Conservation (phyloP, 139 green algal species). For the Micractinium conductrix region DNA sequence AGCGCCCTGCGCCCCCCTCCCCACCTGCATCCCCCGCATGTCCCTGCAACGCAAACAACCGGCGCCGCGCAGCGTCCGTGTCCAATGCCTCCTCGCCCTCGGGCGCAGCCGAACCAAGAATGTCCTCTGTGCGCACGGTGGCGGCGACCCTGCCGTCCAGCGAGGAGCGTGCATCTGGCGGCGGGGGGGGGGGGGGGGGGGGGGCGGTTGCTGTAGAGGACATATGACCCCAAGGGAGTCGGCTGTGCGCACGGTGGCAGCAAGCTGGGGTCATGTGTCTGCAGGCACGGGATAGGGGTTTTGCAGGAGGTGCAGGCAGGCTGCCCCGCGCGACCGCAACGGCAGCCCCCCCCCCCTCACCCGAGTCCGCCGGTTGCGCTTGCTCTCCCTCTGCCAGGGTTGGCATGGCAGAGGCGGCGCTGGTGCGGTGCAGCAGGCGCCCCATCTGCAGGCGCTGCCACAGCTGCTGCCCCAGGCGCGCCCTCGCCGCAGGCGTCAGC, state of each 20-base stretch:
- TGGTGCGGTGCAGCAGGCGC: neutral
- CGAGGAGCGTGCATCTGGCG: neutral
- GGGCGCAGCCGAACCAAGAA: neutral
- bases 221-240: neutral
- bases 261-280: neutral
- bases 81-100: neutral
- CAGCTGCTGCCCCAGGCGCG: neutral
- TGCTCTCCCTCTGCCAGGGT: neutral
- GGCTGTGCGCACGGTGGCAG: too few relatives aligned
- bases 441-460: conserved; percentile 7
- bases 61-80: neutral
- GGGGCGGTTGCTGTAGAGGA: neutral
- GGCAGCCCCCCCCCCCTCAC: neutral
- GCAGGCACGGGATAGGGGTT: neutral
- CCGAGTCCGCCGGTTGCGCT: neutral
- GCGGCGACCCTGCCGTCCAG: neutral
- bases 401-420: neutral
- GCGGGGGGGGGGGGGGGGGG: neutral
- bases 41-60: neutral
- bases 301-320: neutral
- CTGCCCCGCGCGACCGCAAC: neutral
- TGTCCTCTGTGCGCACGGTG: neutral
- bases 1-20: neutral
- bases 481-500: neutral
- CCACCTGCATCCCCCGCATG: neutral